phyloP scores from a whole-genome alignment of 306 rosid species.

The Sphenostylis stenocarpa region DNA sequence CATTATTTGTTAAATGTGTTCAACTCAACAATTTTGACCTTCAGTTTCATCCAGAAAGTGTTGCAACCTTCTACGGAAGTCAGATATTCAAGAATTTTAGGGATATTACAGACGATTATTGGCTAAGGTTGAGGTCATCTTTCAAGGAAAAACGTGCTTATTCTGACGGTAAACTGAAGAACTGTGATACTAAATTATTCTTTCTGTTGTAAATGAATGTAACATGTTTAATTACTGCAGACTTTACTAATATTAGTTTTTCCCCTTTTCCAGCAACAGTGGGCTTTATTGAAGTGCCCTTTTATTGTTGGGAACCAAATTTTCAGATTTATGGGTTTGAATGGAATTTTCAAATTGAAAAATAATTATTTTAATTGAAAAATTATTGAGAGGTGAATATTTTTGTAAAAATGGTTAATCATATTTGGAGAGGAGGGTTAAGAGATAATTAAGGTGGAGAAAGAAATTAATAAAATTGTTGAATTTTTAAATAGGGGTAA shows the following conservation, averaged over 20 bases:
- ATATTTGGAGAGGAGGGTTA: neutral
- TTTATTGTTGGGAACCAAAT: neutral
- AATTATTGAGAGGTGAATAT: neutral
- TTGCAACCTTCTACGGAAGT: slow-evolving; percentile 85
- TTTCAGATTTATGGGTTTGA: neutral
- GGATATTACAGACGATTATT: slow-evolving; percentile 75
- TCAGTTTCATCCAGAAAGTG: slow-evolving; percentile 99
- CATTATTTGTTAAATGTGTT: slow-evolving; percentile 19
- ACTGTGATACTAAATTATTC: slow-evolving; percentile 7
- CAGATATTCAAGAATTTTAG: slow-evolving; percentile 87
- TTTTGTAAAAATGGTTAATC: neutral
- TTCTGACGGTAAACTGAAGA: slow-evolving; percentile 63
- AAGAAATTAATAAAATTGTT: neutral
- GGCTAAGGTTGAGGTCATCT: slow-evolving; percentile 63
- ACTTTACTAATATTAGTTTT: neutral
- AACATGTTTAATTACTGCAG: neutral
- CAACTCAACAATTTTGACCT: slow-evolving; percentile 43
- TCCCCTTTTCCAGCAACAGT: neutral
- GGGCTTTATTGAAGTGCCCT: neutral
- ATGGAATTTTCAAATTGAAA: neutral
- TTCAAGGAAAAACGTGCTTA: slow-evolving; percentile 33
- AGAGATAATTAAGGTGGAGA: neutral
- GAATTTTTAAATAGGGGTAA: neutral
- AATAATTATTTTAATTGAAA: neutral
- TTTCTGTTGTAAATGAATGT: slow-evolving; percentile 16